phyloP scores from a whole-genome alignment of 2,329 filamentous ascomycete species.

The Thyridium curvatum region DNA sequence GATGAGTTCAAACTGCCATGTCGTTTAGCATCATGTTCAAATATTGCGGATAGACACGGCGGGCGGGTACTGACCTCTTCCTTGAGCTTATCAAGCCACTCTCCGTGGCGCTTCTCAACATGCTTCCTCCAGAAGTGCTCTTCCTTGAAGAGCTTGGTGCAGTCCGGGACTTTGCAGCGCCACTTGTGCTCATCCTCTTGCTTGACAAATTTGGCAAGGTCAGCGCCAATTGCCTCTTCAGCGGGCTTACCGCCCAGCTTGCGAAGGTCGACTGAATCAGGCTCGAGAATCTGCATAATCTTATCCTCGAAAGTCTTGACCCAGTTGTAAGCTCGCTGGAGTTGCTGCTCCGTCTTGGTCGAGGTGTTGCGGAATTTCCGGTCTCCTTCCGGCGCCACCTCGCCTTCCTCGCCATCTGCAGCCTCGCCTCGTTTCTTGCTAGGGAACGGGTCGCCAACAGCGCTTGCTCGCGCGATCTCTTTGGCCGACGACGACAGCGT shows the following conservation, averaged over 20 bases:
- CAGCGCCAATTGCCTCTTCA: conserved; percentile 81
- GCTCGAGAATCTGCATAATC: conserved; percentile 84
- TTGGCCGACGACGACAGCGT: conserved; percentile 80
- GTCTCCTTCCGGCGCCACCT: conserved; percentile 57
- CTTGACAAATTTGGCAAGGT: conserved; percentile 82
- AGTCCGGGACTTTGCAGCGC: conserved; percentile 93
- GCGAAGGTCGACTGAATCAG: conserved; percentile 76
- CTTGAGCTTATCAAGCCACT: conserved; percentile 76
- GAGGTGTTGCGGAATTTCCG: conserved; percentile 65
- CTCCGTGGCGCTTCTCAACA: conserved; percentile 87
- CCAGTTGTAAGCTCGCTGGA: conserved; percentile 96
- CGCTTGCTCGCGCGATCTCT: conserved; percentile 78
- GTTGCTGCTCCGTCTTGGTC: conserved; percentile 80
- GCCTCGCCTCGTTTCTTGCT: conserved; percentile 62
- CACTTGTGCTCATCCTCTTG: conserved; percentile 97
- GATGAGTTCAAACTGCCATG: conserved; percentile 69
- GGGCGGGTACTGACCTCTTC: conserved; percentile 62
- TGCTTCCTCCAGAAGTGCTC: conserved; percentile 98
- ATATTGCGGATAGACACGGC: neutral
- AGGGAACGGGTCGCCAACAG: conserved; percentile 75
- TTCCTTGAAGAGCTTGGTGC: conserved; percentile 94
- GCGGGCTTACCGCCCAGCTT: conserved; percentile 86
- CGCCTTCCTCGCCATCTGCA: conserved; percentile 58
- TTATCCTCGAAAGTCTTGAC: conserved; percentile 99
- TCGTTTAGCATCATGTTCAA: conserved; percentile 4